Evolutionary conservation across 345 rosid genomes (phyloP).

Genomic region (Laguncularia racemosa): DNA sequence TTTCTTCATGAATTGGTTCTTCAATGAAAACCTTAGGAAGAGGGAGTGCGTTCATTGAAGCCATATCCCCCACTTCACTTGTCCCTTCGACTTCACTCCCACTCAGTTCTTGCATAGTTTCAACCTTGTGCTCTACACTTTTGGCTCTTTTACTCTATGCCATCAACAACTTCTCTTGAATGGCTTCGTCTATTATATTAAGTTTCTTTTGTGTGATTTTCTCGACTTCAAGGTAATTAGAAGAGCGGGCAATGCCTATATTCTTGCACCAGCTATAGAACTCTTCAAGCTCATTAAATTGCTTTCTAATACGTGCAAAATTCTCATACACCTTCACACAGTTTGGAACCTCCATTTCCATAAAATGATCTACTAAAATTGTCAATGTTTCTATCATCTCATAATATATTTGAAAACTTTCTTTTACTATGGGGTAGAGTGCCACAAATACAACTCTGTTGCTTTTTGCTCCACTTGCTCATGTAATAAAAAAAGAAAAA

Average conservation of each 20-base stretch:
- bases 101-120: slow-evolving; percentile 14
- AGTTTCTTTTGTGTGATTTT: slow-evolving; percentile 71
- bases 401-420: slow-evolving; percentile 67
- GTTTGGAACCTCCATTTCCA: slow-evolving; percentile 57
- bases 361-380: slow-evolving; percentile 58
- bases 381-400: slow-evolving; percentile 60
- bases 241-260: slow-evolving; percentile 55
- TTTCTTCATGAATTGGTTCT: slow-evolving; percentile 9
- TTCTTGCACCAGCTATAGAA: slow-evolving; percentile 72
- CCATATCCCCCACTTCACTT: slow-evolving; percentile 40
- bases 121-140: slow-evolving; percentile 15
- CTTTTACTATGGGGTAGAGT: slow-evolving; percentile 57
- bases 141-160: slow-evolving; percentile 17
- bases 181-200: slow-evolving; percentile 73
- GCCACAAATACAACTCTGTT: slow-evolving; percentile 73
- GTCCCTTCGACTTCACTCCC: slow-evolving; percentile 11
- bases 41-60: slow-evolving; percentile 50
- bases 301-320: slow-evolving; percentile 55
- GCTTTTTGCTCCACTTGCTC: slow-evolving; percentile 56
- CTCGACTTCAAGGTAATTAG: slow-evolving; percentile 80
- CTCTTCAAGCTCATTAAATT: slow-evolving; percentile 56
- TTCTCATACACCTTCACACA: slow-evolving; percentile 60
- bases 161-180: slow-evolving; percentile 53
- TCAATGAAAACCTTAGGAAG: slow-evolving; percentile 34
- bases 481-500: no score